phyloP scores from a whole-genome alignment of 2,329 filamentous ascomycete genomes.

The Neofusicoccum kwambonambiense region DNA sequence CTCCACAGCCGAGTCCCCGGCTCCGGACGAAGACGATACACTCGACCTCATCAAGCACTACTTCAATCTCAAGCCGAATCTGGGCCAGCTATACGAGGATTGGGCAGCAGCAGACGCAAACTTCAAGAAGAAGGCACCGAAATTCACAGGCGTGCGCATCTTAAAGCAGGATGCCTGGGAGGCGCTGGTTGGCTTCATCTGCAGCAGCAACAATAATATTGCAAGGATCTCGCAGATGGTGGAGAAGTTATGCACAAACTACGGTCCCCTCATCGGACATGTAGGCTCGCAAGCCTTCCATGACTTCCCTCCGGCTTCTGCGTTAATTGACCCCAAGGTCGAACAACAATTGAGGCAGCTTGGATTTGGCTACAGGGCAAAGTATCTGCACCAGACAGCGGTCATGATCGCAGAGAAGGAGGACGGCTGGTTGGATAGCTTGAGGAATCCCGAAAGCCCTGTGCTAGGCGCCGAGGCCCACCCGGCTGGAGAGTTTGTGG shows the following conservation, averaged over 20 bases:
- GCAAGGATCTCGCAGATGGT: conserved; percentile 94
- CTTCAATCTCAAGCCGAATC: conserved; percentile 78
- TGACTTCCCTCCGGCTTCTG: conserved; percentile 78
- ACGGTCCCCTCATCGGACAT: conserved; percentile 72
- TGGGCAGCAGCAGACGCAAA: conserved; percentile 86
- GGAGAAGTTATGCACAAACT: conserved; percentile 83
- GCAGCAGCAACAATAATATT: conserved; percentile 99
- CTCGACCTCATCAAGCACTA: conserved; percentile 76
- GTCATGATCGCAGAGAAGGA: conserved; percentile 65
- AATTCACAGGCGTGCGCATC: conserved; percentile 89
- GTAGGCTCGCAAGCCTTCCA: conserved; percentile 72
- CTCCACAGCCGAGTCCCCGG: conserved; percentile 34
- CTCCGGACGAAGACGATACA: conserved; percentile 64
- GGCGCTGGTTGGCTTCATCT: conserved; percentile 89
- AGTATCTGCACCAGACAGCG: conserved; percentile 87
- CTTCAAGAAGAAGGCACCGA: conserved; percentile 81
- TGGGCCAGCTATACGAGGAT: conserved; percentile 73
- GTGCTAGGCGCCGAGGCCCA: conserved; percentile 51
- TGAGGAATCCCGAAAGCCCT: conserved; percentile 75
- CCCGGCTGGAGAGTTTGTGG: conserved; percentile 48
- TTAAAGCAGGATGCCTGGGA: conserved; percentile 96
- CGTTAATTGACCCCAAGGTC: conserved; percentile 70
- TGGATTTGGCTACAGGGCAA: conserved; percentile 92
- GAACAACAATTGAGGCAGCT: conserved; percentile 77
- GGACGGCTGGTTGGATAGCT: conserved; percentile 69